A percentile compares a stretch with the other conserved stretches of the same genome.
Conservation (phyloP, 352 stramenopile genomes). For the Globisporangium okanoganense region DNA sequence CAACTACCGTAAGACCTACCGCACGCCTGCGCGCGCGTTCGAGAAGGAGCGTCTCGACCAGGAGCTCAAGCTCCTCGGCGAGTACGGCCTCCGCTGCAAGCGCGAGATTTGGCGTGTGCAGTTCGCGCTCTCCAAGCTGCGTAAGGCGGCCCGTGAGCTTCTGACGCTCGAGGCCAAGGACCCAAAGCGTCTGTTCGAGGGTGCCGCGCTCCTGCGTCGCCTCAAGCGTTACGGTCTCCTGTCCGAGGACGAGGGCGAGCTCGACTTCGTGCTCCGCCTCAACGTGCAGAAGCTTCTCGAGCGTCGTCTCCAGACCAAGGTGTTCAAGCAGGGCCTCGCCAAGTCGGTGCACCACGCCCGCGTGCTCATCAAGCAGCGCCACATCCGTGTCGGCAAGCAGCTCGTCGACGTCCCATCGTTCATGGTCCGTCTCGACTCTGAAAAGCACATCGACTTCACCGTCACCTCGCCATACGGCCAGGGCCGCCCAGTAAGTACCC, state of each 20-base stretch:
- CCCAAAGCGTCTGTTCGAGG: constrained; percentile 98
- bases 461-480: constrained; percentile 98
- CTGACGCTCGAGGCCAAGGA: constrained; percentile 98
- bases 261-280: constrained; percentile 98
- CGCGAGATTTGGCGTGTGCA: constrained; percentile 99
- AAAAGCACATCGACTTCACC: constrained; percentile 99
- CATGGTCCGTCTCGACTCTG: constrained; percentile 97
- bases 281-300: constrained; percentile 99
- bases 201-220: constrained; percentile 95
- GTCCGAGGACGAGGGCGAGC: constrained; percentile 96
- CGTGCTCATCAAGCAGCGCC: constrained; percentile 98
- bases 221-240: constrained; percentile 97
- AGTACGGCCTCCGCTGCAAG: constrained; percentile 99
- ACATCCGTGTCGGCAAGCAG: constrained; percentile 99
- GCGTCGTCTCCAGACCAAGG: constrained; percentile 98
- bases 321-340: constrained; percentile 98
- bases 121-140: constrained; percentile 98
- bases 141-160: constrained; percentile 97
- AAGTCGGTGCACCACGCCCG: constrained; percentile 99
- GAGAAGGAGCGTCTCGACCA: constrained; percentile 99
- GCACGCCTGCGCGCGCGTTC: constrained; percentile 97
- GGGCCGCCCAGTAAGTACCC: constrained; percentile 78
- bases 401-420: constrained; percentile 99
- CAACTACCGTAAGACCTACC: constrained; percentile 98
- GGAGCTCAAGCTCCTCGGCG: constrained; percentile 98